Evolutionary conservation across 2,329 filamentous ascomycete genomes (phyloP).

Genomic region (Scorias spongiosa): DNA sequence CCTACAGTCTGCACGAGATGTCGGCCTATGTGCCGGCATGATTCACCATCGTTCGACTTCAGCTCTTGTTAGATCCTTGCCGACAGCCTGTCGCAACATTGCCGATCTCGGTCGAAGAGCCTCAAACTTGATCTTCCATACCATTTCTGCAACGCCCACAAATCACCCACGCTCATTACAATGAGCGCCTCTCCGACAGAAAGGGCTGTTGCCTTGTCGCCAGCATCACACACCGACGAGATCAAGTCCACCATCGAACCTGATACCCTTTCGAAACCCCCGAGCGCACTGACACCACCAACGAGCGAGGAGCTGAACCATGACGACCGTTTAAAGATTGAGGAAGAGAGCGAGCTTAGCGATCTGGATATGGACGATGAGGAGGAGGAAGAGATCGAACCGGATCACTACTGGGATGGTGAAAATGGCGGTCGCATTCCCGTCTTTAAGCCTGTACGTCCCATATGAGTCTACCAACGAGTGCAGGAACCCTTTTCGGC

Average conservation of each 20-base stretch:
- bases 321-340: conserved; percentile 23
- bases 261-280: conserved; percentile 5
- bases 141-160: background rate
- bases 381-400: conserved; percentile 42
- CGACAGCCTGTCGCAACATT: background rate
- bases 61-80: no score
- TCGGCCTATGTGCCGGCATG: background rate
- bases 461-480: no score
- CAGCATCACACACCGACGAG: conserved; percentile 7
- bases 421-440: conserved; percentile 54
- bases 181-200: conserved; percentile 3
- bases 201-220: conserved; percentile 9
- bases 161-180: conserved; percentile 1
- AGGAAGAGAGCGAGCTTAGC: conserved; percentile 32
- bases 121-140: background rate
- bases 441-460: conserved; percentile 71
- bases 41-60: no score
- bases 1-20: background rate
- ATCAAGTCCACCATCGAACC: conserved; percentile 14
- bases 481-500: no score
- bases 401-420: conserved; percentile 69
- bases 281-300: conserved; percentile 33
- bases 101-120: background rate
- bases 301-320: conserved; percentile 35
- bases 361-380: conserved; percentile 32